Percentiles rank a stretch among this genome's conserved stretches.
Evolutionary conservation across 495 filamentous ascomycete genomes (phyloP).

Genomic region (Oidiodendron maius): DNA sequence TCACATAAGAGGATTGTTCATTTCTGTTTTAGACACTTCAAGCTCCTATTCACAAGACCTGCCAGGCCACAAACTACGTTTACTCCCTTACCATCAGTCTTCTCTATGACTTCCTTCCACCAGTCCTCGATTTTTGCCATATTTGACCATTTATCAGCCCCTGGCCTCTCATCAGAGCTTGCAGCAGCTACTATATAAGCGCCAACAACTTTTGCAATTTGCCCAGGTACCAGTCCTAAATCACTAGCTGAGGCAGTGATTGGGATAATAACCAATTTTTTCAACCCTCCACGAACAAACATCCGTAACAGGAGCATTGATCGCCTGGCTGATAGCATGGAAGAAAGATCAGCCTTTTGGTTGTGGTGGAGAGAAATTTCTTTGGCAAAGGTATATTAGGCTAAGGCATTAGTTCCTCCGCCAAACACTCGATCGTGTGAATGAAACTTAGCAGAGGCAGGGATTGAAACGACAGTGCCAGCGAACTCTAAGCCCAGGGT

Average conservation of each 20-base stretch:
- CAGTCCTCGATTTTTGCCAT: conserved; percentile 8
- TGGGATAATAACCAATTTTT: conserved; percentile 42
- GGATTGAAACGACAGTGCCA: conserved; percentile 17
- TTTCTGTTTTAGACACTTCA: conserved; percentile 64
- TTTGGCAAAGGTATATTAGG: conserved; percentile 16
- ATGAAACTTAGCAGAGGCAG: conserved; percentile 11
- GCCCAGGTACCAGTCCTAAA: conserved; percentile 28
- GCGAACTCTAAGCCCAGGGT: conserved; percentile 27
- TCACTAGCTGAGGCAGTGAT: conserved; percentile 59
- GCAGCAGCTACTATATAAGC: conserved; percentile 30
- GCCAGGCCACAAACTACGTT: conserved; percentile 36
- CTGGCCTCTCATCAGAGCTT: conserved; percentile 24
- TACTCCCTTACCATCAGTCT: conserved; percentile 17
- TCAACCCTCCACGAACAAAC: conserved; percentile 50
- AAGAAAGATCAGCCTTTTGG: conserved; percentile 13
- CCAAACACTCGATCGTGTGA: conserved; percentile 23
- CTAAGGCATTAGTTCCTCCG: conserved; percentile 12
- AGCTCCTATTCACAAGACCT: conserved; percentile 53
- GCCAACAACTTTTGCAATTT: conserved; percentile 48
- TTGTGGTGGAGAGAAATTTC: conserved; percentile 10
- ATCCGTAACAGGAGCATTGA: conserved; percentile 21
- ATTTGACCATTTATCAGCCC: conserved; percentile 47
- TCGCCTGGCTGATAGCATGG: conserved; percentile 18
- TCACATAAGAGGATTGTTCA: conserved; percentile 60
- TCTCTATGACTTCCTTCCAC: conserved; percentile 12